Evolutionary conservation across 192 early-diverging fungal species (phyloP).

Genomic region (Umbelopsis sp.): DNA sequence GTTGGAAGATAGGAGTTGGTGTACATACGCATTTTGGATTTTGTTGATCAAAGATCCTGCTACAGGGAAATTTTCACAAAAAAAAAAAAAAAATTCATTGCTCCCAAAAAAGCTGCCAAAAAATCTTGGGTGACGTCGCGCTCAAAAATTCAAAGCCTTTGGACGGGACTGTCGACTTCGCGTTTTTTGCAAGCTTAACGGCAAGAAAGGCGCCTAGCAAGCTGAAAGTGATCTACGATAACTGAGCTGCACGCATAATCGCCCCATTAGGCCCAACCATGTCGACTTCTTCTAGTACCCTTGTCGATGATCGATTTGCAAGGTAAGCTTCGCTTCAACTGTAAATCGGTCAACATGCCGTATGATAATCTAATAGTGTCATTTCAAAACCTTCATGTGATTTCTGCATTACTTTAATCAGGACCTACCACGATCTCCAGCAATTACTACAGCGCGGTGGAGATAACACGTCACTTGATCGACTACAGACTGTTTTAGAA

Average conservation of each 20-base stretch:
- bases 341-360: not conserved
- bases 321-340: not conserved
- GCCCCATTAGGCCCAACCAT: not conserved
- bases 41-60: conserved; percentile 6
- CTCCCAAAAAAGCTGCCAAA: not conserved
- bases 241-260: not conserved
- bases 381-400: not conserved
- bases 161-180: conserved; percentile 6
- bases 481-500: conserved; percentile 34
- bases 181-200: conserved; percentile 3
- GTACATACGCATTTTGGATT: conserved; percentile 8
- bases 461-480: conserved; percentile 19
- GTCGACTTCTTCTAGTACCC: not conserved
- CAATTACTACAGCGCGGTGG: conserved; percentile 23
- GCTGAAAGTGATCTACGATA: not conserved
- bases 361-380: not conserved
- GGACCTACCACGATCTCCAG: conserved; percentile 4
- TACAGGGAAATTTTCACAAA: not conserved
- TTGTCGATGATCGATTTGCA: conserved; percentile 3
- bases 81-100: not conserved
- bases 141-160: conserved; percentile 7
- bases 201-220: not conserved
- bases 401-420: not conserved
- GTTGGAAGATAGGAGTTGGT: not conserved
- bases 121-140: conserved; percentile 16